Conservation (phyloP, 1,284 basidiomycete species). For the Rhizopogon parksii region DNA sequence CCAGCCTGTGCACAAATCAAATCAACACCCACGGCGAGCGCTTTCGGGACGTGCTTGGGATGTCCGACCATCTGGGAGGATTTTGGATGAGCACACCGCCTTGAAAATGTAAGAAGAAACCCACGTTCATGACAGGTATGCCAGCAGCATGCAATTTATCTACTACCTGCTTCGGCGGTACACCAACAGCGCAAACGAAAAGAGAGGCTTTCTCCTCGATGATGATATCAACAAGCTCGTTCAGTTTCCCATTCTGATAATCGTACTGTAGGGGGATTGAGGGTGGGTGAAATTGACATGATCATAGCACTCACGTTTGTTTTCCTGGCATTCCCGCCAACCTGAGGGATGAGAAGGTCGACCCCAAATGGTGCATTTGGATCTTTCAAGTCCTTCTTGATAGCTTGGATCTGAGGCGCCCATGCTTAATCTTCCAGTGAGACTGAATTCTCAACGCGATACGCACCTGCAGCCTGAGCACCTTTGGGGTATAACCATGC, state of each 20-base stretch:
- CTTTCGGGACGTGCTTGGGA: constrained; percentile 80
- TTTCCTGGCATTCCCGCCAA: constrained; percentile 76
- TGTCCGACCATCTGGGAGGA: constrained; percentile 73
- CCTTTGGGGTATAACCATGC: constrained; percentile 72
- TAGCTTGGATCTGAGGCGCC: constrained; percentile 52
- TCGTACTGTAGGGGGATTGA: constrained; percentile 45
- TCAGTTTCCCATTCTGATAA: constrained; percentile 74
- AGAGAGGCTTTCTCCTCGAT: constrained; percentile 78
- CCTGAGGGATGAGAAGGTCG: constrained; percentile 77
- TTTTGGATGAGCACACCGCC: not conserved
- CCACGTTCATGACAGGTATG: constrained; percentile 77
- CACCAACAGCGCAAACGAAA: constrained; percentile 83
- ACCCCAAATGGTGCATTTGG: constrained; percentile 80
- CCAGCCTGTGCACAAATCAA: constrained; percentile 86
- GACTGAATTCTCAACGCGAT: not conserved
- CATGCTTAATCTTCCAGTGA: constrained; percentile 1
- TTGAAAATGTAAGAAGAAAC: constrained; percentile 13
- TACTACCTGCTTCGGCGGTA: constrained; percentile 73
- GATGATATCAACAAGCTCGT: constrained; percentile 79
- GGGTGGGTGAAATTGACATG: not conserved
- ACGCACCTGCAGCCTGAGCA: constrained; percentile 60
- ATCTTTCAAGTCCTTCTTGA: constrained; percentile 67
- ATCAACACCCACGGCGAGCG: constrained; percentile 75
- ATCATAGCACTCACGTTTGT: constrained; percentile 58
- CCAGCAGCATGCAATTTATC: constrained; percentile 75